phyloP scores from a whole-genome alignment of 306 rosid species.

The Adenanthera pavonina region DNA sequence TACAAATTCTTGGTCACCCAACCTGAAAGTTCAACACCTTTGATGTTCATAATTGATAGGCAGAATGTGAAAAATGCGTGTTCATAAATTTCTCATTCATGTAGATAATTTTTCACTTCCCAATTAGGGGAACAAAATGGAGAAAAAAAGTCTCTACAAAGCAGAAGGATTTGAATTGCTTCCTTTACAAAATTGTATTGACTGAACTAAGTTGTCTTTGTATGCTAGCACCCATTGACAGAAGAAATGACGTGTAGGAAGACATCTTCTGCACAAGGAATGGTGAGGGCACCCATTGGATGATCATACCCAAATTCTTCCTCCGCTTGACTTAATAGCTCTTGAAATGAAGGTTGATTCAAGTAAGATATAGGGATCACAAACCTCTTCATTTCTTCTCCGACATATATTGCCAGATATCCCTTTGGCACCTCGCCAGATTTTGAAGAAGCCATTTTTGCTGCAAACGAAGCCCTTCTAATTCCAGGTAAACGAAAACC shows the following conservation, averaged over 20 bases:
- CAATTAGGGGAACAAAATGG: neutral
- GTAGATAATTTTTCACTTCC: neutral
- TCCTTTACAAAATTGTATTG: neutral
- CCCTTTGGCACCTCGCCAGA: slow-evolving; percentile 29
- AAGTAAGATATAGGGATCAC: slow-evolving; percentile 34
- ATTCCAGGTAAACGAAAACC: slow-evolving; percentile 14
- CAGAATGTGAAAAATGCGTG: no score
- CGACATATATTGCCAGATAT: slow-evolving; percentile 25
- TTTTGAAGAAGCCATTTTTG: neutral
- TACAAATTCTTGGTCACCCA: no score
- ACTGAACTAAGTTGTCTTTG: neutral
- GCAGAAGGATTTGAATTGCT: neutral
- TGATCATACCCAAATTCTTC: neutral
- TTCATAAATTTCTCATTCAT: neutral
- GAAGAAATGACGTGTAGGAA: slow-evolving; percentile 4
- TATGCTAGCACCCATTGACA: neutral
- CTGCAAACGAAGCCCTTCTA: no score
- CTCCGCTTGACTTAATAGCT: neutral
- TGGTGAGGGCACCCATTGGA: neutral
- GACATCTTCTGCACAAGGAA: neutral
- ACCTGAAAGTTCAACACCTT: no score
- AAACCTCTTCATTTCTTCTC: slow-evolving; percentile 35
- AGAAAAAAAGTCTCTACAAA: neutral
- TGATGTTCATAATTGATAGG: no score
- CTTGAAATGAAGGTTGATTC: slow-evolving; percentile 28